Evolutionary conservation across 176 grass and related monocot genomes (phyloP), one percentile per base, ranked within the genome.

Genomic region (Metroxylon sagu): DNA sequence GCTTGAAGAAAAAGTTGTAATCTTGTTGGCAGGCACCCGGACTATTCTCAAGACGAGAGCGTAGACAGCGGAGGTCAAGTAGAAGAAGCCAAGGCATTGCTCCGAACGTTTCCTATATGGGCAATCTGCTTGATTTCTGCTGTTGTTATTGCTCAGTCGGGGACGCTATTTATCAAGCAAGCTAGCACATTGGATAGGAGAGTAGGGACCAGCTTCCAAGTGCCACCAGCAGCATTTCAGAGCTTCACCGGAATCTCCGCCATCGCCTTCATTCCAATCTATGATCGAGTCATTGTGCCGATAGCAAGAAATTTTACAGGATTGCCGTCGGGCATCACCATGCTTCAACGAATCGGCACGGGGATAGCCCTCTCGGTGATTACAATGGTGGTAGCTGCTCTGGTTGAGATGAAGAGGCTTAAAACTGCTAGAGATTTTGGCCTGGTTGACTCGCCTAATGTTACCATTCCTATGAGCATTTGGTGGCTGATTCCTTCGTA

Each of bases 401-500:
- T 89, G 49, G 73, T 89, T 0, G 86, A 89, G 73, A 75, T 48
- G 77, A 68, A 16, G 4, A 59, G 81, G 26, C 76, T 89, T 25
- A 49, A n/a, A 3, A 73, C 80, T 5, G 81, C 81, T 1, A 49
- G 56, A 26, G 82, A 79, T 23, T 65, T 65, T 69, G 86, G 82
- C 6, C 52, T 79, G 53, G 26, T 50, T 12, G 4, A 70, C 60
- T 5, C 3, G 29, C 74, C 78, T 0, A 76, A 82, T 55, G 69
- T 72, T 16, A 48, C 26, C 0, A 19, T 91, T 3, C 88, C 88
- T 19, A 92, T 92, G 83, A 83, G 80, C 62, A 49, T 92, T 55
- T 92, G 88, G 88, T 92, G 88, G 88, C 80, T 87, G 69, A 79
- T 79, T 57, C 88, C 83, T 60, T 76, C 77, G 48, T 83, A 92